Percentiles rank a stretch among this genome's conserved stretches.
Conservation (phyloP, 345 rosid species). For the Eucalyptus sp. region DNA sequence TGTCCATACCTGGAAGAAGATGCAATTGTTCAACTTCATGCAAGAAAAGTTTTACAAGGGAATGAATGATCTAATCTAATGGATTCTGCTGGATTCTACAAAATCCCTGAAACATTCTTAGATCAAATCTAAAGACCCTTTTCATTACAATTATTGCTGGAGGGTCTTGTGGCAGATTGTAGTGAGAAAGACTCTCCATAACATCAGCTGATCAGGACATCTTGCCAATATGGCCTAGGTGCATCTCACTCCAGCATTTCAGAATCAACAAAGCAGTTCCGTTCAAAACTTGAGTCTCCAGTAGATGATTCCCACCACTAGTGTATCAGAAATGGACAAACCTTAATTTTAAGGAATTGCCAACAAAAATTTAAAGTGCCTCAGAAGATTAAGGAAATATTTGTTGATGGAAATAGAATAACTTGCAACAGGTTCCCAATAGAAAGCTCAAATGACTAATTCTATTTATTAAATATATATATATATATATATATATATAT, state of each 20-base stretch:
- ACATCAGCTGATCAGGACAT: not conserved
- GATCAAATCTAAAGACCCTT: not conserved
- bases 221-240: not conserved
- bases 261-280: not conserved
- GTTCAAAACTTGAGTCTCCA: not conserved
- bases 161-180: not conserved
- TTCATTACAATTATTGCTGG: not conserved
- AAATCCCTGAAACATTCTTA: not conserved
- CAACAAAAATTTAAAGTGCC: not conserved
- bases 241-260: not conserved
- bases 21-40: not conserved
- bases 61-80: not conserved
- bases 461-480: not conserved
- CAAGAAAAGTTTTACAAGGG: not conserved
- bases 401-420: not conserved
- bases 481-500: no score
- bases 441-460: not conserved
- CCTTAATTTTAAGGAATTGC: not conserved
- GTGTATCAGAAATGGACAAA: not conserved
- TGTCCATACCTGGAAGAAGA: conserved; percentile 47
- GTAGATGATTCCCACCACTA: not conserved
- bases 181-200: not conserved
- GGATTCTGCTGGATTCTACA: not conserved
- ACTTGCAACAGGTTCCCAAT: not conserved
- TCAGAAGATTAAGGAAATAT: not conserved